Evolutionary conservation across 257 asterid species (phyloP), one percentile per base, ranked within the genome.

Genomic region (Rhazya stricta): DNA sequence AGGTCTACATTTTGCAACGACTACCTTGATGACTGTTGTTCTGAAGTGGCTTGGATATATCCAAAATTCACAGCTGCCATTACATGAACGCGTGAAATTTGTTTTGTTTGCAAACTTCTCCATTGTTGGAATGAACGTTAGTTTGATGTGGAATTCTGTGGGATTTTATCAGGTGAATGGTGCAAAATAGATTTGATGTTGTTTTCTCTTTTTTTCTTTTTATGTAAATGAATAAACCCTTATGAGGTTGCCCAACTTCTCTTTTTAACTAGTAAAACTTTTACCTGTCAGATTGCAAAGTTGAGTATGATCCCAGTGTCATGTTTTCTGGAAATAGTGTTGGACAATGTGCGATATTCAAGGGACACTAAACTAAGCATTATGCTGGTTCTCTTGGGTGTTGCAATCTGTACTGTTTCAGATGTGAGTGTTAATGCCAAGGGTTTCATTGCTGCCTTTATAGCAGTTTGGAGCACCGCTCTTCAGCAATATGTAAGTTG

Each of bases 81-180:
- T 73, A 42, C 78, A 86, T 18, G 96, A 89, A 72, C 76, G 88
- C 36, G 51, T 89, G 67, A 89, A 81, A 74, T 89, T 82, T 81
- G 91, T 87, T 70, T 46, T 87, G 56, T 87, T 85, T 72, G 86
- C 92, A 6, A 89, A 87, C 72, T 86, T 89, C 82, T 87, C 95
- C 51, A 83, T 89, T 46, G 92, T 89, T 50, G 92, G 96, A 76
- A 88, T 88, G 95, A 89, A 89, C n/a, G 91, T 89, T 57, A 87
- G 92, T 74, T 76, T 89, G 34, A 89, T 88, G 96, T 89, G 96
- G 96, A 89, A 89, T 78, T 88, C 96, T 3, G 92, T 89, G 53
- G 92, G 96, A 79, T 89, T 89, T 74, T 89, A 89, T 81, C 92
- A 89, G 96, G 96, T 88, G 23, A 69, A 82, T 80, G 41, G 45